phyloP scores from a whole-genome alignment of 108 stramenopile genomes.

The Nitzschia sp. region DNA sequence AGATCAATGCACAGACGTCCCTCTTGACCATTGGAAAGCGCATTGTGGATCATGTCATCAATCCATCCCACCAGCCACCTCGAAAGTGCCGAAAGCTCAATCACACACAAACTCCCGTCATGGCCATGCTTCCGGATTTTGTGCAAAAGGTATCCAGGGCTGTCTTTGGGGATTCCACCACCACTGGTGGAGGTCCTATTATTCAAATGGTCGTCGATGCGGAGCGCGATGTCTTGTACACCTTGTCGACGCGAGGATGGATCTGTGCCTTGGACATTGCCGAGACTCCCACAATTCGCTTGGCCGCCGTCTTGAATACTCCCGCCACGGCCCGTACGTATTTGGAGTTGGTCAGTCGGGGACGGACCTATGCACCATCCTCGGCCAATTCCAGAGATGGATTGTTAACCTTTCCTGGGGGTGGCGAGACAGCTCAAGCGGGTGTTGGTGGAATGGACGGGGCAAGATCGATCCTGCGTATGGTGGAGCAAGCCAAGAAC shows the following conservation, averaged over 20 bases:
- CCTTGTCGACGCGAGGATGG: conserved; percentile 65
- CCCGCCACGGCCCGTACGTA: conserved; percentile 67
- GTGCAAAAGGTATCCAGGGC: conserved; percentile 40
- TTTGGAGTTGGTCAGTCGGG: conserved; percentile 67
- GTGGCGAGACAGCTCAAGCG: conserved; percentile 66
- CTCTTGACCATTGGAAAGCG: conserved; percentile 48
- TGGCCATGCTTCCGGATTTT: conserved; percentile 61
- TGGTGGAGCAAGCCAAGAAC: conserved; percentile 50
- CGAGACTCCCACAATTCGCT: conserved; percentile 17
- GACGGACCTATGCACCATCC: conserved; percentile 66
- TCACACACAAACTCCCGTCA: conserved; percentile 53
- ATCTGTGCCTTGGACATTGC: conserved; percentile 76
- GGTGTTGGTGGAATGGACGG: conserved; percentile 91
- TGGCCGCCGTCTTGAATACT: conserved; percentile 60
- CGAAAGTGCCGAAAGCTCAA: conserved; percentile 83
- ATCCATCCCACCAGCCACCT: conserved; percentile 35
- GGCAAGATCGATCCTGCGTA: conserved; percentile 66
- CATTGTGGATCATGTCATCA: conserved; percentile 41
- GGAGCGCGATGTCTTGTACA: conserved; percentile 72
- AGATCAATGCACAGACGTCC: conserved; percentile 10
- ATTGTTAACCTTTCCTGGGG: conserved; percentile 69
- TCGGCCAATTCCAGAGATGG: conserved; percentile 37
- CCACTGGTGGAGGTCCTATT: conserved; percentile 70
- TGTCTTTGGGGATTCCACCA: conserved; percentile 42
- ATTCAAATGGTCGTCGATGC: conserved; percentile 66